Percentiles rank a stretch among this genome's conserved stretches.
Conservation (phyloP, 2,329 filamentous ascomycete genomes). For the Clonostachys sp. region DNA sequence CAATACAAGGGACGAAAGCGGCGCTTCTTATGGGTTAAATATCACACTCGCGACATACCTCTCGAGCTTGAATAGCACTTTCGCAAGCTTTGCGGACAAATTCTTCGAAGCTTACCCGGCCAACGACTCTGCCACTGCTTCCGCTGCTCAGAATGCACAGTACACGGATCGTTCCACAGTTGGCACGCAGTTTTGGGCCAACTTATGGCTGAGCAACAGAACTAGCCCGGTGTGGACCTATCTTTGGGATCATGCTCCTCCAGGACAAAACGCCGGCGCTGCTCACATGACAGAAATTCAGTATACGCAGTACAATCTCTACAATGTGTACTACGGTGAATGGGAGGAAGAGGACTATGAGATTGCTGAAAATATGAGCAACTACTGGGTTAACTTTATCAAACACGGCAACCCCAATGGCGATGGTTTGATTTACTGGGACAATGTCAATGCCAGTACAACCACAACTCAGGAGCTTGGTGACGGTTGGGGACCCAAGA, state of each 20-base stretch:
- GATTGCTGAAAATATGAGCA: conserved; percentile 4
- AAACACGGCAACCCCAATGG: neutral
- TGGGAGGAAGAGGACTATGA: conserved; percentile 3
- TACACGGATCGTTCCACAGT: conserved; percentile 1
- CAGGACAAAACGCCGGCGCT: conserved; percentile 23
- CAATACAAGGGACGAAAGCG: conserved; percentile 16
- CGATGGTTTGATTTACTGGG: too few species aligned
- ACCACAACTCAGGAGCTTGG: too few species aligned
- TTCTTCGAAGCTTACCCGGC: conserved; percentile 10
- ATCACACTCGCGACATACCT: conserved; percentile 61
- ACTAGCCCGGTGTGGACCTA: conserved; percentile 4
- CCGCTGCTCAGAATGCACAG: neutral
- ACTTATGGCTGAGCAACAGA: neutral
- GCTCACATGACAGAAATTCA: conserved; percentile 30
- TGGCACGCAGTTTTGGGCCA: conserved; percentile 1
- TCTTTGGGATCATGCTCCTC: conserved; percentile 19
- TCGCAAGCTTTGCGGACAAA: conserved; percentile 10
- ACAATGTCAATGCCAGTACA: too few species aligned
- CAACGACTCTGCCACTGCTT: conserved; percentile 11
- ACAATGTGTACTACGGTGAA: conserved; percentile 5
- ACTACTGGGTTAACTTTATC: neutral
- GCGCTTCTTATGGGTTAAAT: conserved; percentile 56
- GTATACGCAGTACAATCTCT: conserved; percentile 28
- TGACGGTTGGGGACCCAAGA: too few species aligned
- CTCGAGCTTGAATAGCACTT: conserved; percentile 27